Base-by-base conservation (phyloP, 2,329 filamentous ascomycete genomes). In the Arthrobotrys sphaeroides region DNA sequence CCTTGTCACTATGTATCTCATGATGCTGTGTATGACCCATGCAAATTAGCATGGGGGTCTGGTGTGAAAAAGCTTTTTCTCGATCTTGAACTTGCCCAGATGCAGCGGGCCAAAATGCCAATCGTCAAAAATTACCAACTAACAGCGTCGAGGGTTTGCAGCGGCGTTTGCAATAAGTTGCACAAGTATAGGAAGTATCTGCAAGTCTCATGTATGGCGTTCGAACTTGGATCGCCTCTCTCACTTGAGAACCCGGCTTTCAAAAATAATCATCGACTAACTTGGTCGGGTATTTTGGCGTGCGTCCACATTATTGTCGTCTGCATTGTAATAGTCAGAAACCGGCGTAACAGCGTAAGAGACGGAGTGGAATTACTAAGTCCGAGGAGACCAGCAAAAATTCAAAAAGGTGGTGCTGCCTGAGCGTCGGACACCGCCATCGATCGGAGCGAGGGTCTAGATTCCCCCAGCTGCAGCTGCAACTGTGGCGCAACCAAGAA, bases 101-200 rank as follows among this genome's bases (percentile, higher is more conserved):
- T 62, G 62, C 70, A 68, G 70, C 43, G 13, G 24, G 33, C 28
- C 10, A 40, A 51, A 24, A 74, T 68, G 62, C 62, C 45, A 62
- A 68, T 68, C 55, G 61, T 47, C 40, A 53, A 62, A 66, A 60
- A 51, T 61, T 45, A 36, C 42, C 51, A 26, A 22, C 64, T 59
- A 38, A n/a, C n/a, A n/a, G n/a, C n/a, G 62, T 24, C 36, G 51
- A 61, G 42, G 49, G 38, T 69, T 60, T 68, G 70, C 62, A 28
- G 49, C 7, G 42, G 28, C 18, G 18, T 38, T 40, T 61, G 24
- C 61, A 24, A 51, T 57, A 51, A 74, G 61, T 67, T 53, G 64
- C 70, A 67, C 70, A 67, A 74, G 55, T 74, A 57, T 55, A 67
- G 70, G 47, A 74, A 57, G 70, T 74, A 67, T 65, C 70, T 68